phyloP scores from a whole-genome alignment of 106 monocot species.

The Agapanthus africanus region DNA sequence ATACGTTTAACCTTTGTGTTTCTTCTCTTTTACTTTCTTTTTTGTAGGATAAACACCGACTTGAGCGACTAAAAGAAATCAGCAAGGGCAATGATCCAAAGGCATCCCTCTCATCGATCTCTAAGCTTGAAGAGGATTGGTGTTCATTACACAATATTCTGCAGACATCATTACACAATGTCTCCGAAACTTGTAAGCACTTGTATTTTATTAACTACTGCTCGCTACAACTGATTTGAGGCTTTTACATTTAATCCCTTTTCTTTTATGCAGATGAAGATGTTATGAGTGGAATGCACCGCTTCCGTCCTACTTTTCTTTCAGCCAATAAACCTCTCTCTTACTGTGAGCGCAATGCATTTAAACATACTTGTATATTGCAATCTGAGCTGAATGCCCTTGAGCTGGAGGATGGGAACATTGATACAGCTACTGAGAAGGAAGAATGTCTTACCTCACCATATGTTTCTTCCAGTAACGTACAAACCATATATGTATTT shows the following conservation, averaged over 20 bases:
- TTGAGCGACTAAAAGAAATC: constrained; percentile 49
- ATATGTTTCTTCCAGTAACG: constrained; percentile 47
- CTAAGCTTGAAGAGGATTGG: constrained; percentile 76
- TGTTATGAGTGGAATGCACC: constrained; percentile 43
- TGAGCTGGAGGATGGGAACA: constrained; percentile 13
- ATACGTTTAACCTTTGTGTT: too few relatives aligned
- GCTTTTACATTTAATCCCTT: neutral
- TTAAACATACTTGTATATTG: constrained; percentile 46
- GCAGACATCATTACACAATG: constrained; percentile 44
- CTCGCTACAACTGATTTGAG: neutral
- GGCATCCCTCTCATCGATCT: constrained; percentile 8
- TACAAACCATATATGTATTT: constrained; percentile 26
- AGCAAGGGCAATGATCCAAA: constrained; percentile 23
- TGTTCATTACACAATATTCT: constrained; percentile 59
- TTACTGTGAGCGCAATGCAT: constrained; percentile 36
- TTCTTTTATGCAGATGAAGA: constrained; percentile 48
- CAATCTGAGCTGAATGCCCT: constrained; percentile 18
- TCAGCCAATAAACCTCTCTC: constrained; percentile 22
- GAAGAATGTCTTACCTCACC: constrained; percentile 43
- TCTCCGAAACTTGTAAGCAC: constrained; percentile 69
- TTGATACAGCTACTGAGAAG: constrained; percentile 10
- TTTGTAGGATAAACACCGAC: constrained; percentile 53
- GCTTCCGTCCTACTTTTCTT: constrained; percentile 50
- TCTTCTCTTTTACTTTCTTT: constrained; percentile 3
- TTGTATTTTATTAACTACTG: neutral